phyloP scores from a whole-genome alignment of 495 filamentous ascomycete genomes.

The Hypoxylon fragiforme region DNA sequence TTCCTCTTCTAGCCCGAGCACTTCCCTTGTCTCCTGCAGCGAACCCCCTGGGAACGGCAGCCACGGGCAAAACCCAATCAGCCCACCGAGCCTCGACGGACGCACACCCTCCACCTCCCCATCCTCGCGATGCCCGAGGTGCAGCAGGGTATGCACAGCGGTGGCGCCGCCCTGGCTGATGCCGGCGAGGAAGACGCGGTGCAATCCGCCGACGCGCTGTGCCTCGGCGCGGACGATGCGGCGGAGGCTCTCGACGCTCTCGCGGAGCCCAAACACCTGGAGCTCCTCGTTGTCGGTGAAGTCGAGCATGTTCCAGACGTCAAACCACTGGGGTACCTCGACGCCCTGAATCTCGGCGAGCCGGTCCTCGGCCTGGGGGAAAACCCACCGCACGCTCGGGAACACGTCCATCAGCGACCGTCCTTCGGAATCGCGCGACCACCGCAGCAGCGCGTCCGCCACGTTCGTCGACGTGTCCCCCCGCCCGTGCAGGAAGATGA shows the following conservation, averaged over 20 bases:
- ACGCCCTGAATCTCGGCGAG: constrained; percentile 42
- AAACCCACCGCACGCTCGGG: constrained; percentile 41
- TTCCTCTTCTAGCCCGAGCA: constrained; percentile 27
- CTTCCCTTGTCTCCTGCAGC: constrained; percentile 37
- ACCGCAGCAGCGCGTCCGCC: constrained; percentile 49
- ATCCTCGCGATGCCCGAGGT: constrained; percentile 15
- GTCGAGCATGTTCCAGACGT: constrained; percentile 42
- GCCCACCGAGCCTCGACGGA: constrained; percentile 39
- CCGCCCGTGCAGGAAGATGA: constrained; percentile 60
- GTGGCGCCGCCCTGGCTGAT: constrained; percentile 49
- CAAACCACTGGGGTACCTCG: constrained; percentile 47
- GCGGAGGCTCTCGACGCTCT: constrained; percentile 30
- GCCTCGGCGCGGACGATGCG: constrained; percentile 36
- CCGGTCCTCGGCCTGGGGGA: constrained; percentile 52
- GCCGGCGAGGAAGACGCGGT: constrained; percentile 39
- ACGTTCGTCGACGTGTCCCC: constrained; percentile 56
- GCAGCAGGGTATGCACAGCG: constrained; percentile 49
- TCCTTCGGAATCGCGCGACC: constrained; percentile 26
- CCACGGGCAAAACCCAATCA: constrained; percentile 60
- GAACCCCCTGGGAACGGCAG: constrained; percentile 53
- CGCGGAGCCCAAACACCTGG: constrained; percentile 38
- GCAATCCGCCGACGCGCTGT: constrained; percentile 31
- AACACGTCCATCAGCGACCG: constrained; percentile 36
- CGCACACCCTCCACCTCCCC: not conserved
- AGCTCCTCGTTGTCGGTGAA: constrained; percentile 41